These are phyloP conservation scores for Diaporthe capsici DNA, from an alignment of 2,329 filamentous ascomycete genomes.

Conservation along the genomic window DNA sequence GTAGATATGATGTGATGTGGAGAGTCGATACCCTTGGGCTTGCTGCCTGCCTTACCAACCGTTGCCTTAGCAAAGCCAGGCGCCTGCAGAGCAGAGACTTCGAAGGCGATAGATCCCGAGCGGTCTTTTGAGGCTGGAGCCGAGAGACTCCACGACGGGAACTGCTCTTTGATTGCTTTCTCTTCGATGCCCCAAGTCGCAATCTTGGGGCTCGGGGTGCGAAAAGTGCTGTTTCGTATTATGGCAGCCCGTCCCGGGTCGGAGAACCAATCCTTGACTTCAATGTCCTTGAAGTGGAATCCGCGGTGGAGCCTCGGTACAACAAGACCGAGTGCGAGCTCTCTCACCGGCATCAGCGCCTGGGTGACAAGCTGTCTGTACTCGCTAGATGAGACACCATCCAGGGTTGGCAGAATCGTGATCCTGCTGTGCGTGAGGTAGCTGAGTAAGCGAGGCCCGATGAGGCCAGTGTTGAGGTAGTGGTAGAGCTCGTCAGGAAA, in stretches of 20 bases:
- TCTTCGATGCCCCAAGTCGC: slow-evolving; percentile 82
- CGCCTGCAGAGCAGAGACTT: slow-evolving; percentile 78
- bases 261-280: slow-evolving; percentile 88
- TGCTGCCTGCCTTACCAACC: slow-evolving; percentile 66
- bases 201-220: slow-evolving; percentile 62
- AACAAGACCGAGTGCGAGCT: slow-evolving; percentile 82
- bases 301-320: slow-evolving; percentile 86
- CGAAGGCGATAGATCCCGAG: slow-evolving; percentile 67
- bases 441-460: slow-evolving; percentile 83
- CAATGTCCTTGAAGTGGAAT: slow-evolving; percentile 84
- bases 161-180: slow-evolving; percentile 63
- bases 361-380: slow-evolving; percentile 85
- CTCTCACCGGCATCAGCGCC: slow-evolving; percentile 80
- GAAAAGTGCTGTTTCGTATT: slow-evolving; percentile 62
- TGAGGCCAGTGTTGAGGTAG: slow-evolving; percentile 87
- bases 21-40: slow-evolving; percentile 72
- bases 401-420: slow-evolving; percentile 84
- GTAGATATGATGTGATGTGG: slow-evolving; percentile 79
- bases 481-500: slow-evolving; percentile 91
- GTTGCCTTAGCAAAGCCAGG: slow-evolving; percentile 79
- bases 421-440: slow-evolving; percentile 87
- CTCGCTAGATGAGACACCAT: slow-evolving; percentile 83
- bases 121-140: slow-evolving; percentile 48
- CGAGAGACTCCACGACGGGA: slow-evolving; percentile 49
- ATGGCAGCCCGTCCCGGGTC: slow-evolving; percentile 75